phyloP scores from a whole-genome alignment of 768 basidiomycete genomes.

The Gautieria morchelliformis region DNA sequence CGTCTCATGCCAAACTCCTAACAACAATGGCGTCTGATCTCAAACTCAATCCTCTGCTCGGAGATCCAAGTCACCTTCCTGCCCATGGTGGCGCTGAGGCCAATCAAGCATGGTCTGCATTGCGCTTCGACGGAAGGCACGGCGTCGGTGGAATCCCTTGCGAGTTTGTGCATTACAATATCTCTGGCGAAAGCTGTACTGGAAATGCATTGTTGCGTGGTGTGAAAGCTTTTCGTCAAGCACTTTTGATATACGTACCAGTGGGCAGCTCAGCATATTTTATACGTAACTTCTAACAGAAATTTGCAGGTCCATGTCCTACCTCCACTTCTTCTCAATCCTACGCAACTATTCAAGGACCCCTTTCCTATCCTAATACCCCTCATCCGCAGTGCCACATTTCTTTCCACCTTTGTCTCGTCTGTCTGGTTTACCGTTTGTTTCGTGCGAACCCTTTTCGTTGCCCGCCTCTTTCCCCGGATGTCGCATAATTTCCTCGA shows the following conservation, averaged over 20 bases:
- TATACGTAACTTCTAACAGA: background rate
- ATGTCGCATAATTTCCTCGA: conserved; percentile 77
- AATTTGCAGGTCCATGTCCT: conserved; percentile 55
- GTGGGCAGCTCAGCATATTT: conserved; percentile 31
- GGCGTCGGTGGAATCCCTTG: conserved; percentile 69
- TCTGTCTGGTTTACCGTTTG: conserved; percentile 67
- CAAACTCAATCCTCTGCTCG: conserved; percentile 53
- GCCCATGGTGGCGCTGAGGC: conserved; percentile 51
- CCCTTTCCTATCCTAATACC: conserved; percentile 16
- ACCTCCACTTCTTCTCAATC: conserved; percentile 39
- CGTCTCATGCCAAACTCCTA: conserved; percentile 31
- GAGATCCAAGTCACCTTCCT: conserved; percentile 49
- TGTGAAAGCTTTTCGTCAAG: conserved; percentile 48
- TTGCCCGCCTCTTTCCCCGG: conserved; percentile 53
- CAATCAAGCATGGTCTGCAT: conserved; percentile 40
- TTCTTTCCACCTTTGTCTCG: conserved; percentile 63
- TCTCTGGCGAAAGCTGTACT: conserved; percentile 45
- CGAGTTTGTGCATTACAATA: conserved; percentile 58
- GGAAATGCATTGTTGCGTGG: conserved; percentile 49
- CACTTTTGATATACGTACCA: conserved; percentile 60
- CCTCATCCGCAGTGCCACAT: conserved; percentile 56
- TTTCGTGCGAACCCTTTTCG: conserved; percentile 51
- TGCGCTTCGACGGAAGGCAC: conserved; percentile 43
- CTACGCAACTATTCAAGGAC: background rate
- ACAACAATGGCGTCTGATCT: conserved; percentile 41